Conservation (phyloP, 2,329 filamentous ascomycete species). For the Lachnellula willkommii region DNA sequence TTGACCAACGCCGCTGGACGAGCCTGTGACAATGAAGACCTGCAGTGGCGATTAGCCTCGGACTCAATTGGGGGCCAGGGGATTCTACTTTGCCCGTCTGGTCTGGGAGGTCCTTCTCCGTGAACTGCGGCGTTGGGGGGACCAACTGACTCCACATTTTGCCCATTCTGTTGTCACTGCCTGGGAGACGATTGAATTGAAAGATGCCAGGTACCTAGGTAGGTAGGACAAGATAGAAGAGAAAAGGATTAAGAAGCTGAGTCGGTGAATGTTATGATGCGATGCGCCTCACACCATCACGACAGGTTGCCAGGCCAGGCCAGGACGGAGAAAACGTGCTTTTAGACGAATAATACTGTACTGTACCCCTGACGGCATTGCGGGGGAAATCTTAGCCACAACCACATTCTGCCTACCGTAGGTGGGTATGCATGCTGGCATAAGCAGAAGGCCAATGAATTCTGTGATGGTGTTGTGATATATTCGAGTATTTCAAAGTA, state of each 20-base stretch:
- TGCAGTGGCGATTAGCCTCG: not conserved
- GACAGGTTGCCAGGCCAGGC: not conserved
- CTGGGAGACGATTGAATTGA: conserved; percentile 25
- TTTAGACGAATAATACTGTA: not conserved
- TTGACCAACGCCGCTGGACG: conserved; percentile 36
- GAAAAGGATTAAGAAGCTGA: no score
- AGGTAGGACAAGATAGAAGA: no score
- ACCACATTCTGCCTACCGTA: not conserved
- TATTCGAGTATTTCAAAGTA: no score
- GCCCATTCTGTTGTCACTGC: conserved; percentile 11
- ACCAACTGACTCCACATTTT: conserved; percentile 13
- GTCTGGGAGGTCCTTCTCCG: conserved; percentile 30
- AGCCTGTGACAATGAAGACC: conserved; percentile 37
- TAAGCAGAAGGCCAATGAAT: not conserved
- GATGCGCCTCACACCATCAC: not conserved
- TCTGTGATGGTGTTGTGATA: no score
- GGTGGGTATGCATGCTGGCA: not conserved
- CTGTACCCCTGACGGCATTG: not conserved
- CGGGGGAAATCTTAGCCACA: not conserved
- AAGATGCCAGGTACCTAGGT: not conserved
- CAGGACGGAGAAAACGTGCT: not conserved
- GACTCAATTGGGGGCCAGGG: not conserved
- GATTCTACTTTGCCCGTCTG: conserved; percentile 13
- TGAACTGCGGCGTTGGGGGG: conserved; percentile 28
- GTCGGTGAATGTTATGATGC: not conserved